Evolutionary conservation across 768 basidiomycete species (phyloP).

Genomic region (Russula emetica): DNA sequence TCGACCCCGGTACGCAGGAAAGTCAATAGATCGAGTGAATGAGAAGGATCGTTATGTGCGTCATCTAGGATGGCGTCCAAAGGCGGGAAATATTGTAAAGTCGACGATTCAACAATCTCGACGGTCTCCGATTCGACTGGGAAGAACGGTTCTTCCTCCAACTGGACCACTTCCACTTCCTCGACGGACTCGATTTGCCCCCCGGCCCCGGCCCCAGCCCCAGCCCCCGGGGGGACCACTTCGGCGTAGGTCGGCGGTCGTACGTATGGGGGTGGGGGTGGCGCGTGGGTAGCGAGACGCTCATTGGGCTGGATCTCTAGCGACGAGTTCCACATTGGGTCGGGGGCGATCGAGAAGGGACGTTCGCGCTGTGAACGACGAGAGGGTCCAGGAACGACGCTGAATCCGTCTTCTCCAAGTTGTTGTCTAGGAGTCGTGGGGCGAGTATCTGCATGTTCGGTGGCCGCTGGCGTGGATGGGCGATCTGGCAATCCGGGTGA

Average conservation of each 20-base stretch:
- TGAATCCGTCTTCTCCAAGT: background rate
- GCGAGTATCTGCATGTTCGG: background rate
- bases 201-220: too few species aligned
- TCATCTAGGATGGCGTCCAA: too few species aligned
- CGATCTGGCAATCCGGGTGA: background rate
- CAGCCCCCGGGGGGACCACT: background rate
- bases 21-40: too few species aligned
- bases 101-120: background rate
- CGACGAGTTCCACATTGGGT: conserved; percentile 15
- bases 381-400: too few species aligned
- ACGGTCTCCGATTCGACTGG: background rate
- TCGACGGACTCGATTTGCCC: too few species aligned
- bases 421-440: background rate
- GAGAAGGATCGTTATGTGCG: too few species aligned
- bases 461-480: background rate
- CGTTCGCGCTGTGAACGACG: conserved; percentile 16
- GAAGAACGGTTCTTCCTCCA: too few species aligned
- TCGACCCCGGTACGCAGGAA: too few species aligned
- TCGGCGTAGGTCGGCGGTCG: background rate
- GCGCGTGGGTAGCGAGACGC: background rate
- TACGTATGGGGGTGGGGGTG: background rate
- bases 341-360: background rate
- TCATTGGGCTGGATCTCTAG: background rate
- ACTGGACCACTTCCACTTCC: background rate
- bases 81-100: background rate